A percentile compares a stretch with the other conserved stretches of the same genome.
These are phyloP conservation scores for Xylaria cubensis DNA, from an alignment of 495 filamentous ascomycete genomes.

Conservation along the genomic window DNA sequence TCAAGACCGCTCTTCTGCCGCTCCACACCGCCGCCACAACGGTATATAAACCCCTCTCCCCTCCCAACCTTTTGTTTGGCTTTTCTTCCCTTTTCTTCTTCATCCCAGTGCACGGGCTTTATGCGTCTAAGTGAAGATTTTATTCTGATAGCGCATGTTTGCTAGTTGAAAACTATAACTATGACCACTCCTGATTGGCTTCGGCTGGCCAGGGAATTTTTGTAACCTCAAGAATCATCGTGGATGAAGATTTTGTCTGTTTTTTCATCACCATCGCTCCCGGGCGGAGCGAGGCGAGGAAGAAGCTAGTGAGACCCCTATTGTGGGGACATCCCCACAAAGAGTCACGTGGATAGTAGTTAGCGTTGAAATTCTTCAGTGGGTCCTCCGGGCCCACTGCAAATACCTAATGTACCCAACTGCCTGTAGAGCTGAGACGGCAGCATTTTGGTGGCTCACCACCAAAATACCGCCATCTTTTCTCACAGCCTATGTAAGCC, in stretches of 20 bases:
- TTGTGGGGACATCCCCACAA: no score
- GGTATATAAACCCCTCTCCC: constrained; percentile 36
- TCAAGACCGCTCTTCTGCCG: constrained; percentile 1
- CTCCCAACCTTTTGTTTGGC: constrained; percentile 27
- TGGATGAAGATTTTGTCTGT: constrained; percentile 17
- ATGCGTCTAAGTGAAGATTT: constrained; percentile 62
- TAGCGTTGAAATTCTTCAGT: no score
- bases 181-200: constrained; percentile 50
- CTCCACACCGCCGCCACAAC: constrained; percentile 28
- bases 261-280: constrained; percentile 39
- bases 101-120: constrained; percentile 60
- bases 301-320: constrained; percentile 16
- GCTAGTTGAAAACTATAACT: constrained; percentile 64
- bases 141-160: no score
- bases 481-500: no score
- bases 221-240: constrained; percentile 35
- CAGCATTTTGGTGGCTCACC: no score
- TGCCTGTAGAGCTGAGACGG: no score
- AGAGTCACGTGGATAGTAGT: no score
- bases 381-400: no score
- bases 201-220: constrained; percentile 54
- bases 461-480: no score
- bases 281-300: constrained; percentile 40
- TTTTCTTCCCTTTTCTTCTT: constrained; percentile 37
- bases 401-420: no score